Base-by-base conservation (phyloP, 2,329 filamentous ascomycete species). In the Peltaster fructicola region DNA sequence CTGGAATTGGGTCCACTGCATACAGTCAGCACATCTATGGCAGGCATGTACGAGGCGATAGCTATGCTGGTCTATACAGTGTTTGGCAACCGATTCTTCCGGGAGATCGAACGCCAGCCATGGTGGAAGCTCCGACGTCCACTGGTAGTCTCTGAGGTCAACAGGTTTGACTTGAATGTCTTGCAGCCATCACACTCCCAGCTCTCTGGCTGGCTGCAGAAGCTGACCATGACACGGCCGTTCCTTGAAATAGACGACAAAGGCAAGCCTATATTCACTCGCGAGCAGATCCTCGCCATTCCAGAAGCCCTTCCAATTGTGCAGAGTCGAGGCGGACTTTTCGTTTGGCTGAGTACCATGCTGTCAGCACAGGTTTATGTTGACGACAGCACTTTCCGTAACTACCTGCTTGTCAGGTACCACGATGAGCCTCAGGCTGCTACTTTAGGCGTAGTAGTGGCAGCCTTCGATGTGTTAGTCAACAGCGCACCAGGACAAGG, bases 401-500 rank as follows among this genome's bases (percentile, higher is more conserved):
- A 68, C 24, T 88, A 84, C 50, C 53, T 95, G 20, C 72, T 81
- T 39, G 80, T 84, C 37, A 67, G 84, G 46, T 93, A 92, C 44
- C 74, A 77, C 65, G 76, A 75, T 18, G 77, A 92, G 40, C 63
- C 77, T 20, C 76, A 85, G 48, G 64, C 68, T 8, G 71, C 81
- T 21, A 70, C 78, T 1, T 69, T 81, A 26, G 82, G 93, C 40
- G 60, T 95, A 2, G 76, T 95, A 20, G 65, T 85, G 7, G 80
- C 82, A 2, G 73, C 82, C 0, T 95, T 98, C 42, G 84, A 95
- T 40, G 65, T 90, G 4, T 59, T 98, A 9, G 78, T 82, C 17
- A 91, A 91, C 41, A 76, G 77, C 4, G 77, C 85, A 34, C 79
- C 88, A 37, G 68, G 77, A 17, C 65, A 60, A 22, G 68, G 74